phyloP scores from a whole-genome alignment of 75 land plant species.

The Sequoiadendron giganteum region DNA sequence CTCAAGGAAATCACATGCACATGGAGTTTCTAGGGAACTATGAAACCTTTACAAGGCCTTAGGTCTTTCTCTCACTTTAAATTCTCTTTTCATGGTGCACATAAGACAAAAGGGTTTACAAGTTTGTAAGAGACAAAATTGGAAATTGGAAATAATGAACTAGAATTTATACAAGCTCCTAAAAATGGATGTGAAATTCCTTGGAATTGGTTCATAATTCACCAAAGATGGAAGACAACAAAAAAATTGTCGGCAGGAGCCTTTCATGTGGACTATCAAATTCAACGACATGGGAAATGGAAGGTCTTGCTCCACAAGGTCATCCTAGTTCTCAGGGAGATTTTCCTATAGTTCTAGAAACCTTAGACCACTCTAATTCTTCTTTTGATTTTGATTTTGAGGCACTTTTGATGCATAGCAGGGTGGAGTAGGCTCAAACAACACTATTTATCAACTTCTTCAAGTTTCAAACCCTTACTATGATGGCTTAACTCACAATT shows the following conservation, averaged over 20 bases:
- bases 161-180: constrained; percentile 44
- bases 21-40: constrained; percentile 17
- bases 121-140: constrained; percentile 12
- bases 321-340: constrained; percentile 17
- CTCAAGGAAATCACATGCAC: constrained; percentile 20
- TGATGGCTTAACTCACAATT: too few species aligned
- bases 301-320: constrained; percentile 18
- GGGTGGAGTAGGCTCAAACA: too few species aligned
- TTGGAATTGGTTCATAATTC: constrained; percentile 89
- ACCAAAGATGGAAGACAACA: constrained; percentile 61
- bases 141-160: constrained; percentile 26
- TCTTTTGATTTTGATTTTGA: constrained; percentile 52
- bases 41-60: constrained; percentile 24
- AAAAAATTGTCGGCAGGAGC: constrained; percentile 73
- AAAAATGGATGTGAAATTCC: constrained; percentile 83
- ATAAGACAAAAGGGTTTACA: constrained; percentile 7
- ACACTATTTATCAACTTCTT: too few species aligned
- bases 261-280: constrained; percentile 71
- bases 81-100: constrained; percentile 43
- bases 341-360: constrained; percentile 19
- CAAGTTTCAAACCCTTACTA: too few species aligned
- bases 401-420: constrained; percentile 57
- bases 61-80: constrained; percentile 42
- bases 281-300: constrained; percentile 37
- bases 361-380: constrained; percentile 43